These are phyloP conservation scores for Cornus suecica DNA, from an alignment of 148 eudicot species.

Conservation along the genomic window DNA sequence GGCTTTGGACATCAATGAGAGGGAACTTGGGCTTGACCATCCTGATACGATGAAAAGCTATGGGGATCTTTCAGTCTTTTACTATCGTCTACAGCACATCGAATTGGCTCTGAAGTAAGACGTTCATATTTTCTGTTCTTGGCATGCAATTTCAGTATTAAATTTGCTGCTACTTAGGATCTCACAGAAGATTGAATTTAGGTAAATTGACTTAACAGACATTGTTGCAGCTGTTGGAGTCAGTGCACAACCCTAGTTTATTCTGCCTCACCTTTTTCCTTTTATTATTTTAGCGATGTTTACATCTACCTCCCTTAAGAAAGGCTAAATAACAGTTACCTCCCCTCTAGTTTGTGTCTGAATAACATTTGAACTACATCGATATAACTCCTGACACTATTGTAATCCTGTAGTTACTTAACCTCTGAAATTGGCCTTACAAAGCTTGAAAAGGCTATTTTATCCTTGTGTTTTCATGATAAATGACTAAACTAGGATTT, in stretches of 20 bases:
- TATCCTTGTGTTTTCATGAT: too few relatives aligned
- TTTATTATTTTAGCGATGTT: too few relatives aligned
- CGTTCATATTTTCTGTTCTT: constrained; percentile 1
- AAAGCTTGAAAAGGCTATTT: too few relatives aligned
- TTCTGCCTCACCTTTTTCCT: background rate
- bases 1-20: constrained; percentile 96
- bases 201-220: background rate
- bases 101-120: constrained; percentile 90
- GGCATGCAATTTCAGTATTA: background rate
- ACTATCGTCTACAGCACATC: constrained; percentile 96
- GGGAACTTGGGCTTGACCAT: constrained; percentile 99
- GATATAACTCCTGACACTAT: too few relatives aligned
- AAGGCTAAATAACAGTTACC: too few relatives aligned
- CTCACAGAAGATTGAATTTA: background rate
- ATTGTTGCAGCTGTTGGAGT: background rate
- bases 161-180: background rate
- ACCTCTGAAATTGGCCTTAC: too few relatives aligned
- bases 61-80: constrained; percentile 98
- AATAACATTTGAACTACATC: too few relatives aligned
- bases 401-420: too few relatives aligned
- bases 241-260: background rate
- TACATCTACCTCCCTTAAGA: too few relatives aligned
- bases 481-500: too few relatives aligned
- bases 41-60: constrained; percentile 99
- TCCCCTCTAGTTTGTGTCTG: too few relatives aligned